Percentiles rank a stretch among this genome's conserved stretches.
Conservation (phyloP, 2,329 filamentous ascomycete genomes). For the Ceratocystis eucalypticola region DNA sequence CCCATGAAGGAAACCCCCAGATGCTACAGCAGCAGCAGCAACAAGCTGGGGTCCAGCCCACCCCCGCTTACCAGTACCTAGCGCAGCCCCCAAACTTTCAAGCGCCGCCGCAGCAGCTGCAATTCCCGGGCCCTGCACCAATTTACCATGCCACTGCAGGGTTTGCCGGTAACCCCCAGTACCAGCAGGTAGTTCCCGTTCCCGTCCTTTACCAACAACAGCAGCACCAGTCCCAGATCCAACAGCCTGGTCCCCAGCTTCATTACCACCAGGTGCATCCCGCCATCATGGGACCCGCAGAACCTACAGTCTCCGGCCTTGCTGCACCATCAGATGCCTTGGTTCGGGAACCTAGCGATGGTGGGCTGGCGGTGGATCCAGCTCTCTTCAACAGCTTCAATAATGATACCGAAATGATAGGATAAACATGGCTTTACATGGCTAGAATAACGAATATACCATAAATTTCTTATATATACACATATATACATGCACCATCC, state of each 20-base stretch:
- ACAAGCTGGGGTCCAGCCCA: background rate
- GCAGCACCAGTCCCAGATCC: conserved; percentile 4
- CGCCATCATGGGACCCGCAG: no score
- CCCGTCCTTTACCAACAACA: background rate
- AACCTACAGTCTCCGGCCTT: no score
- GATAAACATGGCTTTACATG: background rate
- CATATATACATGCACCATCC: background rate
- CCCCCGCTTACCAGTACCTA: no score
- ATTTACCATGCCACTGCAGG: background rate
- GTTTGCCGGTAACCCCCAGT: background rate
- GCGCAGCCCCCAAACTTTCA: no score
- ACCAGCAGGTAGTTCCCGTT: background rate
- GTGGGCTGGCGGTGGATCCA: background rate
- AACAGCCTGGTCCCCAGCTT: background rate
- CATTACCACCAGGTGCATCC: background rate
- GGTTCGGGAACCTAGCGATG: background rate
- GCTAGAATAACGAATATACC: background rate
- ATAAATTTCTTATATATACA: no score
- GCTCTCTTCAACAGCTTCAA: background rate
- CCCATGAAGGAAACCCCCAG: background rate
- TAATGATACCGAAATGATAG: conserved; percentile 6
- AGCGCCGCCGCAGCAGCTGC: no score
- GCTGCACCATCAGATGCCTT: no score
- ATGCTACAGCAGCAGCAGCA: background rate
- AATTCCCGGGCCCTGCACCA: background rate